Evolutionary conservation across 2,329 filamentous ascomycete species (phyloP), one percentile per base, ranked within the genome.

Genomic region (Aspergillus neoniger): DNA sequence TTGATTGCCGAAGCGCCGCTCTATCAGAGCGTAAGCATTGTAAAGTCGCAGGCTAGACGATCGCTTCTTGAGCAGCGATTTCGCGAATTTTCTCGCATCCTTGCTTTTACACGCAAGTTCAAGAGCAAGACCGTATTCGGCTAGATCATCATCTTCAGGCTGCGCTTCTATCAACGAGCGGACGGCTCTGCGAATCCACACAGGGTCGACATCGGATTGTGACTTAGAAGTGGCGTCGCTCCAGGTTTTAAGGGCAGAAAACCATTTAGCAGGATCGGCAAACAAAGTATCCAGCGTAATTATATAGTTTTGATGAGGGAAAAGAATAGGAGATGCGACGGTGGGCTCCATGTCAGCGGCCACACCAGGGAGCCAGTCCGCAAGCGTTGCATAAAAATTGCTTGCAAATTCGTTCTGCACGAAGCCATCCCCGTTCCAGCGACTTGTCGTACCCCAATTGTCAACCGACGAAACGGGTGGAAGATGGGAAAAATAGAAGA

Each of bases 21-120:
- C 91, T 3, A 92, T 85, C 14, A 91, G 76, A 0, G 89, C 91
- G 70, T 94, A 96, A 0, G 88, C 86, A 66, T 92, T 90, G 75
- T 96, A 97, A 0, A 97, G 79, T 14, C 81, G 79, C 3, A 91
- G 73, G 66, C 86, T 89, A 1, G 85, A 81, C 0, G 87, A 81
- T 58, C 86, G 84, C 51, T 82, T 82, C 70, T 90, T 94, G n/a
- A 97, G 76, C 0, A 96, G 78, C 6, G 77, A 76, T 69, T 91
- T 96, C 0, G 91, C 91, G 6, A 83, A 80, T 70, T 91, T 96
- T 65, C 85, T 88, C 25, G 87, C 85, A 2, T 77, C 80, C 1
- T 74, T 70, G 0, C 83, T 79, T 47, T 87, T 83, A 58, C 85
- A 83, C 0, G 75, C 70, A 53, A 83, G 84, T 67, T 89, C 86